Conservation (phyloP, 169 alveolate species). For the Eimeria brunetti region DNA sequence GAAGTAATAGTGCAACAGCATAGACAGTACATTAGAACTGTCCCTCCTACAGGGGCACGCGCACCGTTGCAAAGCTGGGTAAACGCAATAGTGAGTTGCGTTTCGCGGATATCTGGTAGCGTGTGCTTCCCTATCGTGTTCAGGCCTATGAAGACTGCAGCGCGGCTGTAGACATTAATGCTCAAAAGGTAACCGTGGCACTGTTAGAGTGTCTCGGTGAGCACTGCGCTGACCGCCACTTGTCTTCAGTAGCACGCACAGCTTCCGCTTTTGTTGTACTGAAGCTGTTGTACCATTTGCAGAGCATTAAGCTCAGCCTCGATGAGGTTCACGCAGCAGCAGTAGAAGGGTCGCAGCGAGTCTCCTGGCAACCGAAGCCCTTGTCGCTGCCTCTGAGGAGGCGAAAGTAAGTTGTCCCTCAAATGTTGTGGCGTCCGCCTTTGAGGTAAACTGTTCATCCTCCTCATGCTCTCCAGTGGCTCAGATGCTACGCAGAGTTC, state of each 20-base stretch:
- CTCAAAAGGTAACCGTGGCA: constrained; percentile 13
- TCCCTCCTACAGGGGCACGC: neutral
- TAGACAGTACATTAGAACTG: neutral
- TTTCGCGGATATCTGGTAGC: neutral
- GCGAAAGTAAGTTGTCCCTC: neutral
- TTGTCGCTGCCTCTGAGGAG: constrained; percentile 5
- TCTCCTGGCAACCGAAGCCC: neutral
- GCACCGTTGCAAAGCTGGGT: neutral
- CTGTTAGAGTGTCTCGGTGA: constrained; percentile 54
- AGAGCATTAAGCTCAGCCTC: constrained; percentile 42
- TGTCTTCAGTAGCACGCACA: constrained; percentile 22
- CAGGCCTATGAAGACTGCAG: constrained; percentile 56
- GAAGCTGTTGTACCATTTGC: constrained; percentile 38
- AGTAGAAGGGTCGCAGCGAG: constrained; percentile 5
- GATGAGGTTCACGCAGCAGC: constrained; percentile 62
- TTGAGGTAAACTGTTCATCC: neutral
- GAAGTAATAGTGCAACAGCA: neutral
- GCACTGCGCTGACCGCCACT: neutral
- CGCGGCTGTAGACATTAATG: constrained; percentile 38
- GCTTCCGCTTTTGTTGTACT: constrained; percentile 54
- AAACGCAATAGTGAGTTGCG: neutral
- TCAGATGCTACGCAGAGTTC: neutral
- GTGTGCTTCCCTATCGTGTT: neutral
- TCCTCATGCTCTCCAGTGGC: neutral
- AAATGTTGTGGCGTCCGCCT: neutral